phyloP scores from a whole-genome alignment of 441 rosid species.

The Gossypium gossypioides region DNA sequence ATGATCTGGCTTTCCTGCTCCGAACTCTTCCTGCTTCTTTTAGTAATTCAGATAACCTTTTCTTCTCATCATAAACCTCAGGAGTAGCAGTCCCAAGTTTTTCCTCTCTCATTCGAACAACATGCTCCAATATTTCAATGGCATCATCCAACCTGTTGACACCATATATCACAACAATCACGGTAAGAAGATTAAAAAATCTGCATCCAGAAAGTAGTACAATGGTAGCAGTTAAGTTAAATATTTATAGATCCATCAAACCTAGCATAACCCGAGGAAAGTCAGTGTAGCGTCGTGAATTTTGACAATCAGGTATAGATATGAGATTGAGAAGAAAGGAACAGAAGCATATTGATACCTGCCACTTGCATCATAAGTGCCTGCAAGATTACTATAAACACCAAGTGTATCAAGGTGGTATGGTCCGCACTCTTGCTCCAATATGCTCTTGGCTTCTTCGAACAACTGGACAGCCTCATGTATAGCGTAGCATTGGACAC shows the following conservation, averaged over 20 bases:
- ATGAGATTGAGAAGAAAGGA: slow-evolving; percentile 5
- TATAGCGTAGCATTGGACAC: slow-evolving; percentile 13
- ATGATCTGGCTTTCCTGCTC: slow-evolving; percentile 58
- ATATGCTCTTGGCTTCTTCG: slow-evolving; percentile 46
- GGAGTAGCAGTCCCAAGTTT: neutral
- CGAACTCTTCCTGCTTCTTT: slow-evolving; percentile 73
- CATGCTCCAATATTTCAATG: neutral
- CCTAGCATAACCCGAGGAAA: neutral
- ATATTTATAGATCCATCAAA: neutral
- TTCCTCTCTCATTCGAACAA: neutral
- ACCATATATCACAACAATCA: slow-evolving; percentile 5
- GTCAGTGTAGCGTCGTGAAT: neutral
- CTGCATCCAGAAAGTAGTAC: neutral
- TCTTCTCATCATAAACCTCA: slow-evolving; percentile 46
- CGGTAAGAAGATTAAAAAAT: neutral
- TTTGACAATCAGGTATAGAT: neutral
- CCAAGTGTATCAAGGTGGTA: slow-evolving; percentile 62
- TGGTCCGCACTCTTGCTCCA: slow-evolving; percentile 55
- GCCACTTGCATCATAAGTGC: slow-evolving; percentile 60
- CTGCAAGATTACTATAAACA: slow-evolving; percentile 58
- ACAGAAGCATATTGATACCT: slow-evolving; percentile 14
- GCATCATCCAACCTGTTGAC: slow-evolving; percentile 33
- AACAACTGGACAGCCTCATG: slow-evolving; percentile 50
- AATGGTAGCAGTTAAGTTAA: neutral
- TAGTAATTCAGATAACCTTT: slow-evolving; percentile 58